Percentiles rank a stretch among this genome's conserved stretches.
phyloP scores from a whole-genome alignment of 1,139 yeast species.

The Entelexis sorbosivorans region DNA sequence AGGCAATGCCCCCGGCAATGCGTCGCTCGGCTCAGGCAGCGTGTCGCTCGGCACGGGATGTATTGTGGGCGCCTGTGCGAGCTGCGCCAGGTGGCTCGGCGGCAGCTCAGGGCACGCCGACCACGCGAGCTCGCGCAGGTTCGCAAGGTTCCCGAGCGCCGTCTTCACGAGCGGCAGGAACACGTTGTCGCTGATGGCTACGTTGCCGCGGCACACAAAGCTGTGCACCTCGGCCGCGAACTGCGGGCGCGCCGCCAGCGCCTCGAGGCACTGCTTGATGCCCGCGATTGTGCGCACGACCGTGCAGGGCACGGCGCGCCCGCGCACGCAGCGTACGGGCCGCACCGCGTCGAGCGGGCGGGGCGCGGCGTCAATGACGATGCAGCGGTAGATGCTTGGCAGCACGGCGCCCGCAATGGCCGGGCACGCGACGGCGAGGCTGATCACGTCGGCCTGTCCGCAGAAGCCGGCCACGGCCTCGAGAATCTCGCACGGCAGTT shows the following conservation, averaged over 20 bases:
- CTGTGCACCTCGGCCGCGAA: constrained; percentile 20
- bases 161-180: constrained; percentile 11
- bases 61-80: constrained; percentile 12
- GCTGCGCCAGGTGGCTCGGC: constrained; percentile 15
- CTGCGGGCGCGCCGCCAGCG: constrained; percentile 12
- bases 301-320: constrained; percentile 7
- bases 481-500: constrained; percentile 20
- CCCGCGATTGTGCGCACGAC: constrained; percentile 23
- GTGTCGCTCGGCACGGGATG: too few relatives aligned
- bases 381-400: constrained; percentile 18
- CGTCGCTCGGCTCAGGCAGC: too few relatives aligned
- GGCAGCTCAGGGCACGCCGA: constrained; percentile 25
- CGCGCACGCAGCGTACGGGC: constrained; percentile 1
- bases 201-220: constrained; percentile 18
- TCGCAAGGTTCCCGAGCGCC: constrained; percentile 17
- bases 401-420: constrained; percentile 9
- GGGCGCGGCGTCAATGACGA: constrained; percentile 23
- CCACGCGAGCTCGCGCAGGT: constrained; percentile 20
- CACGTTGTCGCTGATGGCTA: constrained; percentile 20
- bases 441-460: constrained; percentile 21
- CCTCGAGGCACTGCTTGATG: constrained; percentile 18
- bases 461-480: constrained; percentile 14
- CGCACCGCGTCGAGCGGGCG: constrained; percentile 11
- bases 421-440: constrained; percentile 20
- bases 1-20: too few relatives aligned